Evolutionary conservation across 495 filamentous ascomycete species (phyloP).

Genomic region (Hypoxylon rickii): DNA sequence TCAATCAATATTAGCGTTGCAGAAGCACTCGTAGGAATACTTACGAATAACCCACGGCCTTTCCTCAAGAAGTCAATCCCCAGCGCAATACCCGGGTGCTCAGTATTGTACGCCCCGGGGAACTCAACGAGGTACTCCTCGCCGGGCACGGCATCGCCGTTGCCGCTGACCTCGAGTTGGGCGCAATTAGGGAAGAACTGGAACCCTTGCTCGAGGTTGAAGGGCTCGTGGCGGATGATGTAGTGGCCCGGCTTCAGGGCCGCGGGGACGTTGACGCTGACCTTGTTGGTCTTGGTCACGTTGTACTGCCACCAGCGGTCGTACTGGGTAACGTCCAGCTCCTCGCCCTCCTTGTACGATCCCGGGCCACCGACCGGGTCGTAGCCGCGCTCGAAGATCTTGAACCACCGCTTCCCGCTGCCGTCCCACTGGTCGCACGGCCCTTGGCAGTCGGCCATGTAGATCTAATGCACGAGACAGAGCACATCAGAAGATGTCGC

Average conservation of each 20-base stretch:
- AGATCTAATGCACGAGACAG: no score
- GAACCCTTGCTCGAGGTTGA: conserved; percentile 39
- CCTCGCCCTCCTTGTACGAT: not conserved
- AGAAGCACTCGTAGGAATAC: no score
- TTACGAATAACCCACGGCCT: no score
- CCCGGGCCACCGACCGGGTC: conserved; percentile 46
- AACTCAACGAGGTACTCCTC: conserved; percentile 37
- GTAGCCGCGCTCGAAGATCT: conserved; percentile 40
- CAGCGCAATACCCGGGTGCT: no score
- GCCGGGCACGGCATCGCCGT: conserved; percentile 33
- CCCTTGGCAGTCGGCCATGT: no score
- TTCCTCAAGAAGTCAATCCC: no score
- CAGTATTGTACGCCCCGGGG: no score
- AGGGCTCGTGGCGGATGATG: conserved; percentile 48
- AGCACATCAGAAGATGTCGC: no score
- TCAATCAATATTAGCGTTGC: no score
- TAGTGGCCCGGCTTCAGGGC: conserved; percentile 46
- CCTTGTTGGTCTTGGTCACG: conserved; percentile 12
- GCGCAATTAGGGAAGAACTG: conserved; percentile 52
- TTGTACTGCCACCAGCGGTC: not conserved
- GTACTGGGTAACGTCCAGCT: not conserved
- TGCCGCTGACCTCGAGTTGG: no score
- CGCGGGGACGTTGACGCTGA: no score
- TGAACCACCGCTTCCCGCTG: conserved; percentile 51
- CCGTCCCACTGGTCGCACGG: conserved; percentile 44